Conservation (phyloP, 2,329 filamentous ascomycete genomes). For the Ceratocystis papillata region DNA sequence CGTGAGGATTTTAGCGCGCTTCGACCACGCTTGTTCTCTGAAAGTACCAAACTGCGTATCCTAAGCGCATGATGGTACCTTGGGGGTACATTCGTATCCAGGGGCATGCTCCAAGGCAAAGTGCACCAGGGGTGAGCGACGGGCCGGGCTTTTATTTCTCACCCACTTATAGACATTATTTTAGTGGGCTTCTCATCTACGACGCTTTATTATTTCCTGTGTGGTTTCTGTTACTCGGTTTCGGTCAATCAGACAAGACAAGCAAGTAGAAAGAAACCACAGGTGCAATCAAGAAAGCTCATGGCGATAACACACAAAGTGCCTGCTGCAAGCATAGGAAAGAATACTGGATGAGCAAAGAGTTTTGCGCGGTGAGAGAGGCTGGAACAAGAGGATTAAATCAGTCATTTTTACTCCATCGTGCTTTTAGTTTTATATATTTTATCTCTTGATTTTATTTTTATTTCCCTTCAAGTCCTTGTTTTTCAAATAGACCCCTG, state of each 20-base stretch:
- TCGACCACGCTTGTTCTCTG: neutral
- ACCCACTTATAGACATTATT: neutral
- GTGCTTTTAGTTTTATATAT: too few species aligned
- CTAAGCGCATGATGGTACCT: neutral
- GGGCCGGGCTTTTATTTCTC: neutral
- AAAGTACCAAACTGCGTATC: neutral
- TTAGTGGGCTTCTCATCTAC: neutral
- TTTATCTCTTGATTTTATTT: too few species aligned
- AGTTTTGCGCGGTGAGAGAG: too few species aligned
- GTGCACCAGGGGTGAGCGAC: slow-evolving; percentile 6
- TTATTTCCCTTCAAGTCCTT: too few species aligned
- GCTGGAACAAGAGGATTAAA: too few species aligned
- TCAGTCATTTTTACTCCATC: too few species aligned
- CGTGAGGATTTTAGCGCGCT: slow-evolving; percentile 3
- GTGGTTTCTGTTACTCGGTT: neutral
- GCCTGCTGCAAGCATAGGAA: too few species aligned
- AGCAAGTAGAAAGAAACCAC: too few species aligned
- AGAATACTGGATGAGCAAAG: too few species aligned
- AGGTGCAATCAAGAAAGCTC: too few species aligned
- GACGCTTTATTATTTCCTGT: neutral
- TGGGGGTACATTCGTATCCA: slow-evolving; percentile 8
- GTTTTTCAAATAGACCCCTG: too few species aligned
- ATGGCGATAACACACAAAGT: too few species aligned
- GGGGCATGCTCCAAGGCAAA: neutral
- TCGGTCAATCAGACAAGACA: neutral